Evolutionary conservation across 768 basidiomycete species (phyloP).

Genomic region (Macrolepiota albuminosa): DNA sequence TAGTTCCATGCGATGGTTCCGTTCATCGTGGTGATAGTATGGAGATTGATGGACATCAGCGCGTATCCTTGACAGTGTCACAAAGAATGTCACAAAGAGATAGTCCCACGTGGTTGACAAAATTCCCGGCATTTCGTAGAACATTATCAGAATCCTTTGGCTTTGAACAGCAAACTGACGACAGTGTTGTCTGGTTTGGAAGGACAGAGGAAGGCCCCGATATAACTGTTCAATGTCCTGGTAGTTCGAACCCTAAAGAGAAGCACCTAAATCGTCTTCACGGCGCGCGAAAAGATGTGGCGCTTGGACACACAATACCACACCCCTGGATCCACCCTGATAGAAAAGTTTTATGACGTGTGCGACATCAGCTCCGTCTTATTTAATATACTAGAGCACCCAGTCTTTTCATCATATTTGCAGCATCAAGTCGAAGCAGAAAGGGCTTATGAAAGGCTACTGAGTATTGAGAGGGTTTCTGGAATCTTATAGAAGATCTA

Average conservation of each 20-base stretch:
- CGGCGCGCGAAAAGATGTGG: neutral
- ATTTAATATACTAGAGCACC: no score
- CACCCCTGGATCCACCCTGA: neutral
- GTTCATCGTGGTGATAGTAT: neutral
- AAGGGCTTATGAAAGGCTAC: neutral
- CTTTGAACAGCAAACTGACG: neutral
- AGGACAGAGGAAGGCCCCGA: neutral
- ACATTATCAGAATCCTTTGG: neutral
- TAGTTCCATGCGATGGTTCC: constrained; percentile 1
- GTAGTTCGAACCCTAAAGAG: neutral
- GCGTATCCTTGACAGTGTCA: neutral
- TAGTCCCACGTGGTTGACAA: neutral
- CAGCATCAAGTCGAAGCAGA: neutral
- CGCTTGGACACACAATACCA: constrained; percentile 1
- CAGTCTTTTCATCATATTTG: neutral
- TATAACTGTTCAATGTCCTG: neutral
- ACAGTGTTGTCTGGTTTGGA: neutral
- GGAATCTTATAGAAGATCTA: neutral
- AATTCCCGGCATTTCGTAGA: neutral
- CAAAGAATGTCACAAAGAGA: neutral
- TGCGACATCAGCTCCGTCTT: no score
- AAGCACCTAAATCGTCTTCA: neutral
- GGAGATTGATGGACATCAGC: neutral
- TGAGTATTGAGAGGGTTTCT: neutral
- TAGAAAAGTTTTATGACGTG: neutral